Evolutionary conservation across 2,329 filamentous ascomycete species (phyloP), one percentile per base, ranked within the genome.

Genomic region (Clonostachys rhizophaga): DNA sequence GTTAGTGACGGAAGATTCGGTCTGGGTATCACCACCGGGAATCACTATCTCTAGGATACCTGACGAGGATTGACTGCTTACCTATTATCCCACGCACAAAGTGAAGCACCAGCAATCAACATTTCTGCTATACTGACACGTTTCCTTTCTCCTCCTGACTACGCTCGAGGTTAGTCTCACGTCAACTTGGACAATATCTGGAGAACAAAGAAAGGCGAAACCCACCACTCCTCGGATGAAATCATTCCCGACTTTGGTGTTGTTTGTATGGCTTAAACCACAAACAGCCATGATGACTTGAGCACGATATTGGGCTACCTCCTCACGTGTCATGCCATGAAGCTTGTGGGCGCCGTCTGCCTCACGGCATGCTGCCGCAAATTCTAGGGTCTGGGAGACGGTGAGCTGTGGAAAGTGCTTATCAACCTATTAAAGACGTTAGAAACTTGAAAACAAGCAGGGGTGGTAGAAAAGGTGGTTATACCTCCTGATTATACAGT

Each of bases 71-170:
- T 20, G 13, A 33, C 18, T 6, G 34, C 52, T 36, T 44, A 64
- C 59, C 77, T 83, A 53, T 89, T 89, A 50, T 87, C 89, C 88
- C 89, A 94, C 1, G 66, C 68, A 6, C 57, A 61, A 39, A 83
- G 63, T 0, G 76, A 76, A 0, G 80, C 78, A 34, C 74, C 71
- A 14, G 84, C 84, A 11, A 91, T 70, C 50, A 86, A 77, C 54
- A 88, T 89, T 64, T 94, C 89, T 2, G 86, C 87, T 51, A 94
- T 90, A 41, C 83, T 87, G 6, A 95, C 89, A 61, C 90, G 83
- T 69, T 94, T 91, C 47, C 84, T 74, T 61, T 89, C 85, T 36
- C 86, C 85, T 24, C 85, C 86, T 8, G 78, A 84, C 24, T 24
- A 8, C 24, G 24, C 24, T 24, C 6, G 24, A 24, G 24, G 24